Base-by-base conservation (phyloP, 2,329 filamentous ascomycete genomes). In the Periconia sp. region DNA sequence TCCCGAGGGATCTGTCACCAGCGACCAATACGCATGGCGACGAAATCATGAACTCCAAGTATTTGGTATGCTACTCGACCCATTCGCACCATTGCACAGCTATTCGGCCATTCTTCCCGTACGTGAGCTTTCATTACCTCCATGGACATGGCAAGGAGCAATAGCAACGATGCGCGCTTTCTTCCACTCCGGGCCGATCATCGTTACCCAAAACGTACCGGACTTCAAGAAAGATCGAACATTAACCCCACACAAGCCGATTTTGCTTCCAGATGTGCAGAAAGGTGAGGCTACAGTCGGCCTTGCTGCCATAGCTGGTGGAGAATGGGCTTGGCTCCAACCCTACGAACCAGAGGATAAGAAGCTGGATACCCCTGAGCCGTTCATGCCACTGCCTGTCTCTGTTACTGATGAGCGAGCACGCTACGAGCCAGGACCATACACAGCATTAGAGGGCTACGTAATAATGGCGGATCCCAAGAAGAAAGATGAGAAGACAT, bases 111-210 rank as follows among this genome's bases (percentile, higher is more conserved):
- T 74, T 12, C 53, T 74, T 1, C 73, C 72, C 0, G 37, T 54
- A 1, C 22, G 19, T 3, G 22, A 38, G 2, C 56, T 73, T 0
- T 21, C 30, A 9, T 46, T 76, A 2, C 69, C 68, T 0, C 9
- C 53, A 0, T 76, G 71, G 72, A 71, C 68, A 0, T 68, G 64
- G 63, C 61, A 75, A 40, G 18, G 32, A 0, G 71, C 71, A 4
- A 45, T 75, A 48, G 45, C 59, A 9, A 61, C 42, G 2, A 75
- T 76, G 62, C 71, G 61, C 0, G 71, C 71, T 0, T 76, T 76
- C 37, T 73, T 74, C 48, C 66, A 69, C 34, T 38, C 59, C 0
- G 73, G 73, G 0, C 73, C 71, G 0, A 9, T 72, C 19, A 48
- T 61, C 0, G 28, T 71, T 5, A 54, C 58, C 13, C 5, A 28